Percentiles rank a stretch among this genome's conserved stretches.
phyloP scores from a whole-genome alignment of 148 eudicot species.

The Chenopodium quinoa region DNA sequence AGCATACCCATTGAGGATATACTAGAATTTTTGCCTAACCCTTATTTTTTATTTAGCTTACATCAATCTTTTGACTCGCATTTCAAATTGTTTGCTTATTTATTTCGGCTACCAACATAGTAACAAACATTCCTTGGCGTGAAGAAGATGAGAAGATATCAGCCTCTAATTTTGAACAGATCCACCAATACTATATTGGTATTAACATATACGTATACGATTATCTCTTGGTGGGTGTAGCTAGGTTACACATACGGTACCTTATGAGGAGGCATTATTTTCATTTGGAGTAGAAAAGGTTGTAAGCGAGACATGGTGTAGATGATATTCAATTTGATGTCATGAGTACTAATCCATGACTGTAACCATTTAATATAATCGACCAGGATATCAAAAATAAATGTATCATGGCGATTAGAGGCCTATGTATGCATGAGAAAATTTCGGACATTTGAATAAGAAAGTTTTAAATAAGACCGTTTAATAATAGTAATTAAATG shows the following conservation, averaged over 20 bases:
- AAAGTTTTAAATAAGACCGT: background rate
- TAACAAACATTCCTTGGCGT: slow-evolving; percentile 17
- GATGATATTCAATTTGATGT: too few relatives aligned
- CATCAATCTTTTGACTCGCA: background rate
- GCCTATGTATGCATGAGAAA: too few relatives aligned
- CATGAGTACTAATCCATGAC: too few relatives aligned
- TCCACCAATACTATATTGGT: background rate
- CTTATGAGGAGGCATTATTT: too few relatives aligned
- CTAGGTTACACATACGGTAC: too few relatives aligned
- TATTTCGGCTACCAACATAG: background rate
- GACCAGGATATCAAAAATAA: too few relatives aligned
- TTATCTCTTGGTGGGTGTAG: background rate
- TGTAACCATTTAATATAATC: too few relatives aligned
- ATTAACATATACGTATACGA: background rate
- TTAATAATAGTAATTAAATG: background rate
- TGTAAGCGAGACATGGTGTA: too few relatives aligned
- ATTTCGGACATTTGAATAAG: background rate
- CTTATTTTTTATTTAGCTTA: background rate
- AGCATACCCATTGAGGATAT: background rate
- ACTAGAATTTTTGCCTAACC: slow-evolving; percentile 18
- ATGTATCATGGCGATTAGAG: too few relatives aligned
- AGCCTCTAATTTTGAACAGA: background rate
- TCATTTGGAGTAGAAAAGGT: too few relatives aligned
- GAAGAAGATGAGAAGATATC: background rate
- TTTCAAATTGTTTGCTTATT: background rate